Evolutionary conservation across 2,329 filamentous ascomycete genomes (phyloP).

Genomic region (Coleophoma cylindrospora): DNA sequence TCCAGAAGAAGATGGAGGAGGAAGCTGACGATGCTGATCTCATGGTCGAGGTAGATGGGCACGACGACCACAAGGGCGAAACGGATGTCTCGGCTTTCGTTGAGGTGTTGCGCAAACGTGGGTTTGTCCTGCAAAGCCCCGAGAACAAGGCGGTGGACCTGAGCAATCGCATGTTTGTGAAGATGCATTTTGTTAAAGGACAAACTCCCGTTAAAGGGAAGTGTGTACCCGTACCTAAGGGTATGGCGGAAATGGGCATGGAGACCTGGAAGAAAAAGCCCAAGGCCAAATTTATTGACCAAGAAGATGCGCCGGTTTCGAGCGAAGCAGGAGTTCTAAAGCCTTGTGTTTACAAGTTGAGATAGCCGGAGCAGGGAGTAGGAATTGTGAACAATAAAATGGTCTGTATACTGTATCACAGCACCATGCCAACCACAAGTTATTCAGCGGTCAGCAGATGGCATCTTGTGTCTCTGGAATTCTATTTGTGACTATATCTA

Average conservation of each 20-base stretch:
- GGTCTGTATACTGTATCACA: too few species aligned
- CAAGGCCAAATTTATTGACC: constrained; percentile 71
- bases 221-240: constrained; percentile 43
- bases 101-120: constrained; percentile 71
- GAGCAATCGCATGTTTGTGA: constrained; percentile 96
- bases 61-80: constrained; percentile 58
- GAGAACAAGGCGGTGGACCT: constrained; percentile 65
- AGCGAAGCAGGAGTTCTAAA: constrained; percentile 70
- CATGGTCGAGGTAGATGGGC: constrained; percentile 67
- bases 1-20: constrained; percentile 32
- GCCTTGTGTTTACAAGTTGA: constrained; percentile 92
- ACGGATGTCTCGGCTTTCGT: constrained; percentile 88
- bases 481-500: not conserved
- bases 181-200: constrained; percentile 91
- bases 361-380: constrained; percentile 28
- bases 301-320: constrained; percentile 55
- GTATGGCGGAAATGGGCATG: constrained; percentile 46
- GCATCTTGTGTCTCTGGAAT: too few species aligned
- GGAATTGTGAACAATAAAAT: too few species aligned
- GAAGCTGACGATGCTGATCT: constrained; percentile 49
- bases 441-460: too few species aligned
- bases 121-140: constrained; percentile 71
- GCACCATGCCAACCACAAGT: too few species aligned
- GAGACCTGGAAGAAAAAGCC: constrained; percentile 65
- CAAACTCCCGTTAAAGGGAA: constrained; percentile 72